Evolutionary conservation across 208 protist genomes (phyloP).

Genomic region (Trypanosoma scelopori): DNA sequence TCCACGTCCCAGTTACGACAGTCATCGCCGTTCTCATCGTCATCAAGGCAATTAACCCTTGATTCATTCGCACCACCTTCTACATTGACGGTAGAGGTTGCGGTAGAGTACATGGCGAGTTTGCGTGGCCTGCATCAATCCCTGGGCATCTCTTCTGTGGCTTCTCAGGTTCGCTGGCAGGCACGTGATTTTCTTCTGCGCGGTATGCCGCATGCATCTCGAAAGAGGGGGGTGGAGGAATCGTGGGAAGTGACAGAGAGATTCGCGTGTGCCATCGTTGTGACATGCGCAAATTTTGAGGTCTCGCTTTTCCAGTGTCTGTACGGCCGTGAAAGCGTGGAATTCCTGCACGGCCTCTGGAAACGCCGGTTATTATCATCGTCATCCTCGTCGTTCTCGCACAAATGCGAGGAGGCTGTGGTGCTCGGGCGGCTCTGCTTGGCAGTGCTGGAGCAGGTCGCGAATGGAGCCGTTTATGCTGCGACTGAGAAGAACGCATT

Average conservation of each 20-base stretch:
- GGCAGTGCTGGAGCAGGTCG: conserved; percentile 12
- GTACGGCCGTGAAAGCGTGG: conserved; percentile 14
- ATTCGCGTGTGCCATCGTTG: conserved; percentile 18
- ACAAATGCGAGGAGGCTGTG: conserved; percentile 11
- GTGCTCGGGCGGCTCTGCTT: conserved; percentile 18
- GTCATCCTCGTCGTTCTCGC: background rate
- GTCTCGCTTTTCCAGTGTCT: conserved; percentile 21
- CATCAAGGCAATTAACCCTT: background rate
- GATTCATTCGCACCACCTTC: conserved; percentile 12
- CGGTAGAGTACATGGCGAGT: conserved; percentile 14
- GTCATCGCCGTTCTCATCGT: background rate
- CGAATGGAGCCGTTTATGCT: conserved; percentile 6
- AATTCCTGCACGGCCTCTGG: conserved; percentile 22
- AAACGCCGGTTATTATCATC: background rate
- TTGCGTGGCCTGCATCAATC: conserved; percentile 15
- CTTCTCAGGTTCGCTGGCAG: conserved; percentile 16
- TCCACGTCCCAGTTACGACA: background rate
- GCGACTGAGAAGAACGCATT: background rate
- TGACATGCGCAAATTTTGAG: conserved; percentile 29
- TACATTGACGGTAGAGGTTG: background rate
- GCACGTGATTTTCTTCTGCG: conserved; percentile 24
- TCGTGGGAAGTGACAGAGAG: conserved; percentile 20
- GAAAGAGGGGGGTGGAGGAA: background rate
- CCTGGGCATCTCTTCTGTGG: background rate
- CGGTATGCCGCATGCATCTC: conserved; percentile 6